Evolutionary conservation across 73 alveolate genomes (phyloP), one percentile per base, ranked within the genome.

Genomic region (Symbiodinium natans): DNA sequence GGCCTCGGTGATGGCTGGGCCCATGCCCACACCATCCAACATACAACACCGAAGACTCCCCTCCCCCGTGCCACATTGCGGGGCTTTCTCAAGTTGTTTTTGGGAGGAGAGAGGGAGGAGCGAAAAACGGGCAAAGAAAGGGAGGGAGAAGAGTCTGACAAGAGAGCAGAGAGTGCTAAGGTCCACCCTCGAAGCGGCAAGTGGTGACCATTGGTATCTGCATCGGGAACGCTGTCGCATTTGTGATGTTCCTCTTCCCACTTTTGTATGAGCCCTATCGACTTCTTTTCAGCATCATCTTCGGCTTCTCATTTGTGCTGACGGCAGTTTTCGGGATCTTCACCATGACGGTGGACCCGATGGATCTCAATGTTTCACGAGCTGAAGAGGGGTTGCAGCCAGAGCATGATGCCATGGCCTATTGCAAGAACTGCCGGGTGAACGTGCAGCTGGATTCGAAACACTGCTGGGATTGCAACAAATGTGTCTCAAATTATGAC

Each of bases 391-490:
- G 95, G 21, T 41, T 19, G 27, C 48, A 39, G 2, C 63, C 74
- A 42, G 95, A 39, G 34, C 71, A 29, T 15, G 95, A 89, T 39
- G 95, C 74, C 52, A 56, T 59, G 33, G 74, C 75, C 74, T 68
- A 41, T 23, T 89, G 95, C 52, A 83, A 59, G 21, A 59, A 89
- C 15, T 89, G 95, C 86, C 42, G 86, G 43, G 42, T 71, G 33
- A 39, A 83, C 86, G 95, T 68, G 86, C 95, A 68, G 73, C 71
- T 74, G 25, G 98, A 92, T 46, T 71, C 90, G 82, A 99, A 99
- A 87, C 99, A 99, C 83, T 99, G 99, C 95, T 99, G 99, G 99
- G 99, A 99, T 85, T 99, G 99, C 95, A 99, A 99, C 98, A 99
- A 99, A 86, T 99, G 99, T 82, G 99, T 94, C 27, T 74, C 90